A percentile compares a stretch with the other conserved stretches of the same genome.
Evolutionary conservation across 1,139 yeast genomes (phyloP).

Genomic region (Suhomyces terraborum): DNA sequence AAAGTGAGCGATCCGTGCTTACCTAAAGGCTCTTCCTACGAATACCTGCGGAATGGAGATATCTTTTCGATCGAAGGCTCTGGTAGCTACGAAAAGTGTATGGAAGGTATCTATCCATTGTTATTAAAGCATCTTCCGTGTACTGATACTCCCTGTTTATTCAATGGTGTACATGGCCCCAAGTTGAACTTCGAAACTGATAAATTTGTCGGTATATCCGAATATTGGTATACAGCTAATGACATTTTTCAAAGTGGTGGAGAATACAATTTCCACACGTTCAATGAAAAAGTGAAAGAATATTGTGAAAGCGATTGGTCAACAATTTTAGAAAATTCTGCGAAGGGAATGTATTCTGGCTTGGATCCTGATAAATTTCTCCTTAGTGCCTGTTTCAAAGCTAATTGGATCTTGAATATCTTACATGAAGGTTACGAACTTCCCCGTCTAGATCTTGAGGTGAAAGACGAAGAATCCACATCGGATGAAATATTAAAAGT

Average conservation of each 20-base stretch:
- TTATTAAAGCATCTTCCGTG: conserved; percentile 74
- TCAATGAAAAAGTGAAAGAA: conserved; percentile 58
- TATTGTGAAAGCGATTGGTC: conserved; percentile 73
- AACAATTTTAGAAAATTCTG: conserved; percentile 48
- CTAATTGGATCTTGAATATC: conserved; percentile 76
- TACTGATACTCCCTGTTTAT: conserved; percentile 69
- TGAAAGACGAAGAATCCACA: conserved; percentile 23
- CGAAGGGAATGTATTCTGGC: conserved; percentile 53
- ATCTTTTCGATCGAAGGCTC: conserved; percentile 57
- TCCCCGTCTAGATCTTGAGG: conserved; percentile 62
- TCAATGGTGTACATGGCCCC: conserved; percentile 83
- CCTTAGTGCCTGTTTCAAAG: conserved; percentile 75
- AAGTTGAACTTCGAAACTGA: conserved; percentile 67
- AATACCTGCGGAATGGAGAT: conserved; percentile 43
- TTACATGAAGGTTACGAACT: conserved; percentile 78
- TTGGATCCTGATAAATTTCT: conserved; percentile 50
- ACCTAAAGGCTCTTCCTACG: conserved; percentile 57
- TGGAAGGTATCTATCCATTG: conserved; percentile 68
- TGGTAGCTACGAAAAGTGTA: conserved; percentile 70
- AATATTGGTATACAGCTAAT: conserved; percentile 84
- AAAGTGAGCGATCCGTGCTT: conserved; percentile 66
- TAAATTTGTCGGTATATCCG: conserved; percentile 76
- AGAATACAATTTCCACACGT: conserved; percentile 63
- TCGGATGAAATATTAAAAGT: conserved; percentile 29
- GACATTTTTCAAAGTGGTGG: conserved; percentile 80